A percentile compares a stretch with the other conserved stretches of the same genome.
phyloP scores from a whole-genome alignment of 1,284 basidiomycete genomes.

The Ceratobasidium sp. region DNA sequence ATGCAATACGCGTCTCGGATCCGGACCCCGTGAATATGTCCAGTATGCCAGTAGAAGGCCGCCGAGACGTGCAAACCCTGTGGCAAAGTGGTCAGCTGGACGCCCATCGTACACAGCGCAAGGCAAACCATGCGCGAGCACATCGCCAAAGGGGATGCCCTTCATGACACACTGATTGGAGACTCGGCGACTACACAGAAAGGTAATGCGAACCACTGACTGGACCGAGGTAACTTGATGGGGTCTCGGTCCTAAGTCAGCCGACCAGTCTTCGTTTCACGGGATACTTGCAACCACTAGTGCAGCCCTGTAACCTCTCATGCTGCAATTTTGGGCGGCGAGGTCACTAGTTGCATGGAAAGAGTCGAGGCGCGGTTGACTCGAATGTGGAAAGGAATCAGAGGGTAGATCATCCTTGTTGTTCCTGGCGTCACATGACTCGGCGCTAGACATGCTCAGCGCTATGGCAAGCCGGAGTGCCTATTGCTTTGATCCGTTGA shows the following conservation, averaged over 20 bases:
- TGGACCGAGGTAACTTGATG: constrained; percentile 4
- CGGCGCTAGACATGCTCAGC: no score
- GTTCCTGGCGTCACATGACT: no score
- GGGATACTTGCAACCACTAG: neutral
- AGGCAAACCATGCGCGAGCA: neutral
- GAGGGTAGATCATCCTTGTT: no score
- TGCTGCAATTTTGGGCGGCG: no score
- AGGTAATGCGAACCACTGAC: constrained; percentile 16
- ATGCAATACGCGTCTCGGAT: neutral
- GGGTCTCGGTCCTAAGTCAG: constrained; percentile 28
- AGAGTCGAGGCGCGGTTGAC: no score
- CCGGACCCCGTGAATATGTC: neutral
- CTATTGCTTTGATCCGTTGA: no score
- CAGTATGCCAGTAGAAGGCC: constrained; percentile 8
- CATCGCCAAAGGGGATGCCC: constrained; percentile 2
- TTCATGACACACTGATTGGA: constrained; percentile 18
- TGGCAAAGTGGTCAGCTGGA: neutral
- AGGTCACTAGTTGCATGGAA: no score
- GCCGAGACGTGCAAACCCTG: constrained; percentile 11
- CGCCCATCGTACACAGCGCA: neutral
- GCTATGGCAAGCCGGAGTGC: no score
- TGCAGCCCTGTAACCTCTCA: neutral
- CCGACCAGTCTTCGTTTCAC: constrained; percentile 1
- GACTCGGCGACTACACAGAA: constrained; percentile 17
- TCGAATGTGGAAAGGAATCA: no score